Conservation (phyloP, 805 yeast species). For the Candida hungchunana region DNA sequence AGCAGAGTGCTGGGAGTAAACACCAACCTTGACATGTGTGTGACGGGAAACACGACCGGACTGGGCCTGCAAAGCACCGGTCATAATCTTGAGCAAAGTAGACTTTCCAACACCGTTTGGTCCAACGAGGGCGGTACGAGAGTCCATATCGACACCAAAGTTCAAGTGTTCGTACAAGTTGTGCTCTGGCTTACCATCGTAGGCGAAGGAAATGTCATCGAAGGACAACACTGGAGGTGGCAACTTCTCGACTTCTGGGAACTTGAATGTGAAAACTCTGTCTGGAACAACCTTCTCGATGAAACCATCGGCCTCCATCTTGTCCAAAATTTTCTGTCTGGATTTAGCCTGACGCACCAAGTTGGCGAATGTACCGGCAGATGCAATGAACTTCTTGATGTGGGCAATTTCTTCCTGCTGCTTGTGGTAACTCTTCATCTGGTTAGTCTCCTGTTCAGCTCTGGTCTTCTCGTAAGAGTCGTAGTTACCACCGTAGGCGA, state of each 20-base stretch:
- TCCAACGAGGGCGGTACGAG: slow-evolving; percentile 95
- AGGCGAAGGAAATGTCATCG: slow-evolving; percentile 90
- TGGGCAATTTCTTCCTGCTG: slow-evolving; percentile 99
- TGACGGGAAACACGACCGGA: slow-evolving; percentile 95
- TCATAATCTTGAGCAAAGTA: slow-evolving; percentile 91
- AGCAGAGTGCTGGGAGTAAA: slow-evolving; percentile 97
- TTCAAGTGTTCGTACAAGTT: slow-evolving; percentile 86
- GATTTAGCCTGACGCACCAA: slow-evolving; percentile 98
- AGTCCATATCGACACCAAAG: slow-evolving; percentile 99
- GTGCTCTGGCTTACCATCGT: slow-evolving; percentile 78
- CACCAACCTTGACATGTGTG: slow-evolving; percentile 96
- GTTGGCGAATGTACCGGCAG: slow-evolving; percentile 99
- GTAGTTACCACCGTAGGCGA: slow-evolving; percentile 94
- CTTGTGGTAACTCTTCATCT: slow-evolving; percentile 94
- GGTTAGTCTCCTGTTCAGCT: slow-evolving; percentile 89
- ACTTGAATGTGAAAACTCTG: slow-evolving; percentile 88
- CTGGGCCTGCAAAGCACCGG: slow-evolving; percentile 88
- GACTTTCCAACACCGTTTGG: slow-evolving; percentile 99
- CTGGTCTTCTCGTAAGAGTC: slow-evolving; percentile 96
- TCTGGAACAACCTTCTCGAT: slow-evolving; percentile 91
- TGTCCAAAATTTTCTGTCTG: slow-evolving; percentile 97
- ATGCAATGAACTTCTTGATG: slow-evolving; percentile 97
- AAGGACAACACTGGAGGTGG: slow-evolving; percentile 99
- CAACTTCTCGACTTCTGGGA: slow-evolving; percentile 92
- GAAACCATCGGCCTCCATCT: slow-evolving; percentile 99